Evolutionary conservation across 2,329 filamentous ascomycete genomes (phyloP).

Genomic region (Elsinoe perseae): DNA sequence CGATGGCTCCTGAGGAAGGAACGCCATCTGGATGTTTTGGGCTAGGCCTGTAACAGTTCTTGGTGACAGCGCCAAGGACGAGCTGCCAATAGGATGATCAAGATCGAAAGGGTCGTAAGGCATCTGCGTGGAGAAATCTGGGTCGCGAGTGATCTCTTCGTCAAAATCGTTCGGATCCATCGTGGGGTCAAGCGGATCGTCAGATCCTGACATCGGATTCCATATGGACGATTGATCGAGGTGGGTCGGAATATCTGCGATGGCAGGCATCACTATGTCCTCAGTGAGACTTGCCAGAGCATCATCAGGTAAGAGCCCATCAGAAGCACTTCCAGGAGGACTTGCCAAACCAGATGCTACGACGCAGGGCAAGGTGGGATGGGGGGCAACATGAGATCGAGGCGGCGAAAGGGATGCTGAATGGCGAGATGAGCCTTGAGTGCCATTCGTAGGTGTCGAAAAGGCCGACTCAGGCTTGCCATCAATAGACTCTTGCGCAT

Average conservation of each 20-base stretch:
- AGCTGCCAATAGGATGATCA: conserved; percentile 2
- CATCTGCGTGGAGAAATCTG: background rate
- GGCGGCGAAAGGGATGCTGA: conserved; percentile 6
- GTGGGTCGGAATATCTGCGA: background rate
- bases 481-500: background rate
- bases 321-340: background rate
- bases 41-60: conserved; percentile 3
- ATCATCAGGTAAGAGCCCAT: background rate
- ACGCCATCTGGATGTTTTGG: background rate
- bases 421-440: background rate
- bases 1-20: conserved; percentile 23
- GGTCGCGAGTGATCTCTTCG: background rate
- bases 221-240: background rate
- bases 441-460: background rate
- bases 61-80: conserved; percentile 16
- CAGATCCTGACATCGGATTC: background rate
- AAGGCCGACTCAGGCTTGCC: background rate
- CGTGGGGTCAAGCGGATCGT: background rate
- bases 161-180: conserved; percentile 5
- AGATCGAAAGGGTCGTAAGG: background rate
- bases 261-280: background rate
- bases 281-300: background rate
- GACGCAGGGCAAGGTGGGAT: background rate
- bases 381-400: background rate
- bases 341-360: background rate